Evolutionary conservation across 2,329 filamentous ascomycete genomes (phyloP).

Genomic region (Xylaria sp.): DNA sequence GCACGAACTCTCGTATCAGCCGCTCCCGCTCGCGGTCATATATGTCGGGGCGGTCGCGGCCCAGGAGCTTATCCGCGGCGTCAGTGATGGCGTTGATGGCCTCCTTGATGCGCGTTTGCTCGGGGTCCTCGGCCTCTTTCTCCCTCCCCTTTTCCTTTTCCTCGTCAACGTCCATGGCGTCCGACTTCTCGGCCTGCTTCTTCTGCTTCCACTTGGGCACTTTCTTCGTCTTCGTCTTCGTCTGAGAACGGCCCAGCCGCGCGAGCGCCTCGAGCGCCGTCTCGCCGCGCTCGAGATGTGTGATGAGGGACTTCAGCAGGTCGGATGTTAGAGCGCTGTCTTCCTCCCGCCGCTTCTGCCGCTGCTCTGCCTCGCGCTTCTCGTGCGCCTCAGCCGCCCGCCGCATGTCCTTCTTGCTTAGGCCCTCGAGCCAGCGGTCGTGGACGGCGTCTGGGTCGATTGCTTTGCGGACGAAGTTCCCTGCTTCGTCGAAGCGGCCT

Average conservation of each 20-base stretch:
- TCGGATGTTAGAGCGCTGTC: constrained; percentile 77
- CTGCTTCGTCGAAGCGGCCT: constrained; percentile 86
- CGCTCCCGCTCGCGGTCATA: constrained; percentile 88
- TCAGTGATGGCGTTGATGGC: constrained; percentile 84
- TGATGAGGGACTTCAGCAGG: constrained; percentile 74
- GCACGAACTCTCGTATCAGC: constrained; percentile 80
- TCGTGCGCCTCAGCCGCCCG: constrained; percentile 86
- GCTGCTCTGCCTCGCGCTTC: constrained; percentile 77
- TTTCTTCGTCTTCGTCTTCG: constrained; percentile 54
- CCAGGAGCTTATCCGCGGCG: constrained; percentile 85
- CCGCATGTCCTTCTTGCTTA: constrained; percentile 93
- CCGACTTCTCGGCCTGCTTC: constrained; percentile 65
- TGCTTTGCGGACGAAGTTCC: constrained; percentile 91
- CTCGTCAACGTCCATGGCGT: constrained; percentile 72
- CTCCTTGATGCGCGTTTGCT: constrained; percentile 71
- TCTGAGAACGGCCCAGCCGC: constrained; percentile 72
- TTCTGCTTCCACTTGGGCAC: constrained; percentile 73
- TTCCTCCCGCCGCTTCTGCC: constrained; percentile 72
- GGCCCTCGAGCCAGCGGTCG: constrained; percentile 89
- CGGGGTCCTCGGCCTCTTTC: constrained; percentile 65
- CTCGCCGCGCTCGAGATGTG: constrained; percentile 77
- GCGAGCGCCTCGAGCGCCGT: constrained; percentile 88
- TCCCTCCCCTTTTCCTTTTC: constrained; percentile 56
- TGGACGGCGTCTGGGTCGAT: constrained; percentile 87
- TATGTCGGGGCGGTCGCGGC: constrained; percentile 83